phyloP scores from a whole-genome alignment of 2,329 filamentous ascomycete genomes.

The Sporothrix euskadiensis region DNA sequence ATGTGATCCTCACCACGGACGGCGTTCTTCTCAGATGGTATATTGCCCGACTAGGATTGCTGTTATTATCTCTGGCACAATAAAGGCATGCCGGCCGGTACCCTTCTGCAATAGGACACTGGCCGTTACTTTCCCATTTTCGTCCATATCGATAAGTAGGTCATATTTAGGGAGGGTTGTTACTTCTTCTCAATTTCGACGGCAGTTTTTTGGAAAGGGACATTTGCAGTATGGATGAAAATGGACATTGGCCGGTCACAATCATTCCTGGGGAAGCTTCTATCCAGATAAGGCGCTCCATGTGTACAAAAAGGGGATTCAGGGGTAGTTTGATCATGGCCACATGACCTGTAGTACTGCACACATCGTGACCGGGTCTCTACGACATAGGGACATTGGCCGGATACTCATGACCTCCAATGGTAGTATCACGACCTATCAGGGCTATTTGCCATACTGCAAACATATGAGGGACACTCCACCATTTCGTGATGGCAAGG shows the following conservation, averaged over 20 bases:
- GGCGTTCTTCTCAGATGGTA: background rate
- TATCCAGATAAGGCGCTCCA: no score
- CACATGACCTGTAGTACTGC: background rate
- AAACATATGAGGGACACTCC: background rate
- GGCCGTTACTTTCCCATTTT: background rate
- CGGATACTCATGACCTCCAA: background rate
- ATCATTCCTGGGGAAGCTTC: background rate
- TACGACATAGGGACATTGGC: background rate
- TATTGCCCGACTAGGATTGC: background rate
- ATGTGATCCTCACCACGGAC: background rate
- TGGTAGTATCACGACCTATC: background rate
- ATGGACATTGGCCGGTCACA: background rate
- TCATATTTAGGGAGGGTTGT: no score
- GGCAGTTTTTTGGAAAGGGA: background rate
- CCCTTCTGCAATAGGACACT: background rate
- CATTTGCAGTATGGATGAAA: background rate
- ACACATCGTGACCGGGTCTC: background rate
- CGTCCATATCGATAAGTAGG: no score
- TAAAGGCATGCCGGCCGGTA: background rate
- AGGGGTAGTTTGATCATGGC: background rate
- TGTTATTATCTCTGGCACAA: background rate
- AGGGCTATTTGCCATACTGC: background rate
- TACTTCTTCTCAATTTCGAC: background rate
- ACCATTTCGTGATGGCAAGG: background rate
- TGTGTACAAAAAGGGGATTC: background rate